Percentiles rank a stretch among this genome's conserved stretches.
phyloP scores from a whole-genome alignment of 1,284 basidiomycete species.

The Ceratobasidium sp. region DNA sequence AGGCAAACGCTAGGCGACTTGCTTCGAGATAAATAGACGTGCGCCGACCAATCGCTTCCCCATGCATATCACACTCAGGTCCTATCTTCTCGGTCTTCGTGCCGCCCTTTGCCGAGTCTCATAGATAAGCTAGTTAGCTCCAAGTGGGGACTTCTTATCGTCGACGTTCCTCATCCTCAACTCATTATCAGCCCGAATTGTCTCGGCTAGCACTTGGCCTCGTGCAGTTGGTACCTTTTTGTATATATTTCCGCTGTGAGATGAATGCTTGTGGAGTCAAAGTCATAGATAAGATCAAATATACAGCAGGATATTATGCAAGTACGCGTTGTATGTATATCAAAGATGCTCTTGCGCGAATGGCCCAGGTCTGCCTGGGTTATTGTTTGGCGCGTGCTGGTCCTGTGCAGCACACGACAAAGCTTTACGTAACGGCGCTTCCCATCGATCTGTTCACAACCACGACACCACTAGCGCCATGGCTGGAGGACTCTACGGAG shows the following conservation, averaged over 20 bases:
- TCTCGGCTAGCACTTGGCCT: background rate
- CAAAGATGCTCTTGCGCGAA: too few relatives aligned
- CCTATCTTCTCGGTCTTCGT: background rate
- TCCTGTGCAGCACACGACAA: background rate
- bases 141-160: background rate
- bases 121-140: background rate
- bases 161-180: background rate
- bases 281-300: too few relatives aligned
- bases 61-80: background rate
- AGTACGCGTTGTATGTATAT: too few relatives aligned
- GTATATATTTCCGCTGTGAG: background rate
- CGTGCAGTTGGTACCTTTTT: background rate
- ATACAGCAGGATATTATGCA: too few relatives aligned
- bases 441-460: background rate
- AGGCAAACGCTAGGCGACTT: background rate
- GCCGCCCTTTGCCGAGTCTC: background rate
- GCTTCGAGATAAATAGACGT: background rate
- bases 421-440: background rate
- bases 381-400: background rate
- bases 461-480: conserved; percentile 43
- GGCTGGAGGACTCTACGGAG: conserved; percentile 80
- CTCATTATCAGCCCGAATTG: background rate
- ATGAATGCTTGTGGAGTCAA: background rate
- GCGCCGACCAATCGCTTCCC: conserved; percentile 12
- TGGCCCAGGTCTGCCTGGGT: too few relatives aligned